Evolutionary conservation across 495 filamentous ascomycete species (phyloP), one percentile per base, ranked within the genome.

Genomic region (Daldinia vernicosa): DNA sequence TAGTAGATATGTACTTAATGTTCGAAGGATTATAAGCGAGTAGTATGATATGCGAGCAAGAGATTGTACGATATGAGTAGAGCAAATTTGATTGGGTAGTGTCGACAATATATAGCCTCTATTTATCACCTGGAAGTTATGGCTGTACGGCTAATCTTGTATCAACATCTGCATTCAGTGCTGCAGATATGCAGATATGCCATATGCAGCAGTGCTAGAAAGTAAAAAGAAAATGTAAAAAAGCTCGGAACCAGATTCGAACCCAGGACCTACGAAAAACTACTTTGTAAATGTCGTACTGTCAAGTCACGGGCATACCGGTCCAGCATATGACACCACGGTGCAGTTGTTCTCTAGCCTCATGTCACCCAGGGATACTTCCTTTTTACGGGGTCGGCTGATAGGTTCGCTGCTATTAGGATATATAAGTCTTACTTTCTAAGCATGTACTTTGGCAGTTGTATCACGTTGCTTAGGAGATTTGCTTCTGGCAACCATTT

Each of bases 301-400:
- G 52, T 55, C 52, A 55, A 33, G 52, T 55, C 52, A 55, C 52
- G 52, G 52, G 12, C 52, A 30, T 32, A 55, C 52, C 52, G 52
- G 30, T 55, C 52, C 52, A 35, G 27, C 52, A 19, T 33, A 56
- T 37, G 30, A 35, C 14, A 28, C 28, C 26, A 28, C 17, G 28
- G 53, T 56, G 30, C 17, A 30, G 3, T 56, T 56, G 32, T 56
- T 56, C 53, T 56, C 53, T 37, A 22, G 52, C 30, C 30, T 55
- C 28, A 7, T 22, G 52, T 55, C 52, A 55, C 52, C 52, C 52
- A 55, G 52, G 52, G 52, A 55, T 55, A 55, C 52, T 30, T 55
- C 52, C 52, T 55, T 55, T 55, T 55, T 55, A n/a, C 30, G 30
- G 52, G 30, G 28, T 55, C 52, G 52, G 52, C 52, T 55, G 27